Evolutionary conservation across 2,329 filamentous ascomycete species (phyloP).

Genomic region (Scedosporium boydii): DNA sequence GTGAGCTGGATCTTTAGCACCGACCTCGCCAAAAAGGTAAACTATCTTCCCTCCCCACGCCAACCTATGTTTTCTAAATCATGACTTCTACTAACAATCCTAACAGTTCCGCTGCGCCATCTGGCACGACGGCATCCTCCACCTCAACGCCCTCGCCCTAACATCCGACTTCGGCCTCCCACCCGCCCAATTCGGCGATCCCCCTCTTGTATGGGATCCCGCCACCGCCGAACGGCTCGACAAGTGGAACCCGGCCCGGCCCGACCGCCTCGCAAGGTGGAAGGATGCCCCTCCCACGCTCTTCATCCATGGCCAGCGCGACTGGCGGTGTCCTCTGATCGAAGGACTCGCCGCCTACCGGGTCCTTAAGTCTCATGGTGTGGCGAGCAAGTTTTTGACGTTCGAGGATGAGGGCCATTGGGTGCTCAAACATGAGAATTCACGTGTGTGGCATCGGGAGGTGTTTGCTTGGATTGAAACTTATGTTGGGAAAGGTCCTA

Average conservation of each 20-base stretch:
- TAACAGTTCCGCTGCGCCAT: conserved; percentile 19
- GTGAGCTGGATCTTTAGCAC: conserved; percentile 50
- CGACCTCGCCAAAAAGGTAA: conserved; percentile 34
- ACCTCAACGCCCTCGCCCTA: conserved; percentile 18
- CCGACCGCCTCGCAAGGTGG: conserved; percentile 47
- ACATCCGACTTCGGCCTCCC: conserved; percentile 15
- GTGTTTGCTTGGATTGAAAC: conserved; percentile 60
- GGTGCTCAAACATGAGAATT: conserved; percentile 61
- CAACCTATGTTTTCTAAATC: neutral
- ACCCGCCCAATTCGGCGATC: conserved; percentile 30
- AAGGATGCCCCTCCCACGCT: conserved; percentile 53
- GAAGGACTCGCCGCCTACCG: conserved; percentile 63
- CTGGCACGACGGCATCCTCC: conserved; percentile 38
- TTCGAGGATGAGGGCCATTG: conserved; percentile 69
- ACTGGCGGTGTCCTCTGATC: conserved; percentile 44
- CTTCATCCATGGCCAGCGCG: conserved; percentile 61
- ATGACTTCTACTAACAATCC: neutral
- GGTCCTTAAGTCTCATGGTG: conserved; percentile 55
- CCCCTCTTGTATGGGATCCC: conserved; percentile 30
- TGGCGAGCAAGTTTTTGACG: conserved; percentile 59
- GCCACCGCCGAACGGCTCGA: conserved; percentile 21
- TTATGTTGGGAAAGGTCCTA: conserved; percentile 18
- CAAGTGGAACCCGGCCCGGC: conserved; percentile 39
- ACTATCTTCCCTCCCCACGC: conserved; percentile 7
- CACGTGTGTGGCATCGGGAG: conserved; percentile 56